Evolutionary conservation across 2,329 filamentous ascomycete species (phyloP).

Genomic region (Metarhizium sp.): DNA sequence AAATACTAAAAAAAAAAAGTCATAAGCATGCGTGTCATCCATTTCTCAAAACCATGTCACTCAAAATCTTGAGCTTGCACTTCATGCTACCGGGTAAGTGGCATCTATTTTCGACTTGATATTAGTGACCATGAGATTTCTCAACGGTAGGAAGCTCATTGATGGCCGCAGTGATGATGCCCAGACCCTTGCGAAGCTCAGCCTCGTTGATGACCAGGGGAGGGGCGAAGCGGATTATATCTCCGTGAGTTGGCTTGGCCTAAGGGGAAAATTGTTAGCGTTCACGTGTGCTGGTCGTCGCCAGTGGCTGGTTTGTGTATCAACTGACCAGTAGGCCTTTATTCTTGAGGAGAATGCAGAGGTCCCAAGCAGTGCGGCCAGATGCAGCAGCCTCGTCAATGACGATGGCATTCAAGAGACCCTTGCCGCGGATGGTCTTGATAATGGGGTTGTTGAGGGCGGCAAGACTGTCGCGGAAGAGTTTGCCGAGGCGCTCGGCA

Average conservation of each 20-base stretch:
- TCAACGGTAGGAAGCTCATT: conserved; percentile 62
- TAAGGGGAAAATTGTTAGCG: conserved; percentile 24
- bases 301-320: neutral
- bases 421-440: conserved; percentile 78
- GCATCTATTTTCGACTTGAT: neutral
- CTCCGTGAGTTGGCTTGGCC: conserved; percentile 97
- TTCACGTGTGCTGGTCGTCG: neutral
- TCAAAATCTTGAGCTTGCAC: conserved; percentile 14
- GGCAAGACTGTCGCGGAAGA: conserved; percentile 72
- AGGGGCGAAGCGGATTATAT: conserved; percentile 96
- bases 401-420: conserved; percentile 87
- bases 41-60: neutral
- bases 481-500: conserved; percentile 68
- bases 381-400: conserved; percentile 84
- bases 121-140: conserved; percentile 28
- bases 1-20: conserved; percentile 1
- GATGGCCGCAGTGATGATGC: conserved; percentile 74
- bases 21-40: neutral
- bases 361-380: conserved; percentile 87
- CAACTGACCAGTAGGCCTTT: conserved; percentile 80
- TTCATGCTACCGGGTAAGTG: conserved; percentile 7
- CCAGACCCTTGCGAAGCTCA: conserved; percentile 68
- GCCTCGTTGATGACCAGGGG: conserved; percentile 88
- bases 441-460: conserved; percentile 75
- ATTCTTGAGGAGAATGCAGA: conserved; percentile 90